phyloP scores from a whole-genome alignment of 169 alveolate species.

The Haemoproteus tartakovskyi region DNA sequence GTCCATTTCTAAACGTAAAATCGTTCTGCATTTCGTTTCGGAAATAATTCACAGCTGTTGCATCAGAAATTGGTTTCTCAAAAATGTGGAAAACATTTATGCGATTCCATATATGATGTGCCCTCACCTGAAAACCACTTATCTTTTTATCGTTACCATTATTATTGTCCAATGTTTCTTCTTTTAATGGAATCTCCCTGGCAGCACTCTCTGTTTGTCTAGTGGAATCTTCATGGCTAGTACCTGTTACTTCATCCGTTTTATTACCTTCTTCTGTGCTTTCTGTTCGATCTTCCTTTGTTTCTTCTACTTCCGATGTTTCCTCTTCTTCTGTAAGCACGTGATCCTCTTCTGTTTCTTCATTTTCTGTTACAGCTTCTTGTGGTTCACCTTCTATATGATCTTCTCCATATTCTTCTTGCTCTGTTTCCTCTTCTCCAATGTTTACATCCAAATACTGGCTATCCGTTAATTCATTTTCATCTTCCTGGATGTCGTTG shows the following conservation, averaged over 20 bases:
- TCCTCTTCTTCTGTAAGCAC: not conserved
- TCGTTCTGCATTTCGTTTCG: slow-evolving; percentile 40
- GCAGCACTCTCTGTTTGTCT: too few relatives aligned
- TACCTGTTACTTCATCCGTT: too few relatives aligned
- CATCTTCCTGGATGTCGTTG: not conserved
- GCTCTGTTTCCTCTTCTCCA: not conserved
- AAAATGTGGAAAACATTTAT: not conserved
- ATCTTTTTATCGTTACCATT: too few relatives aligned
- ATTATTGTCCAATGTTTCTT: too few relatives aligned
- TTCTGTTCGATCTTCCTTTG: not conserved
- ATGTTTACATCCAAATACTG: not conserved
- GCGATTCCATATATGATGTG: too few relatives aligned
- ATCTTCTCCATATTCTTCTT: not conserved
- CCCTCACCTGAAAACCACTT: too few relatives aligned
- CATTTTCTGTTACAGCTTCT: not conserved
- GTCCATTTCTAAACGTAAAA: slow-evolving; percentile 35
- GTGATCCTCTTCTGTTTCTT: not conserved
- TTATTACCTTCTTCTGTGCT: not conserved
- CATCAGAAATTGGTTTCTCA: not conserved
- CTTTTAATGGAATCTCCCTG: too few relatives aligned
- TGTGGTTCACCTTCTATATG: not conserved
- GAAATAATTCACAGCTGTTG: not conserved
- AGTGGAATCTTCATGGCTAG: too few relatives aligned
- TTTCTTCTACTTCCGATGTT: not conserved
- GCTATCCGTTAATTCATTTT: too few relatives aligned